These are phyloP conservation scores for Monosporascus cannonballus DNA, from an alignment of 2,329 filamentous ascomycete genomes.

Conservation along the genomic window DNA sequence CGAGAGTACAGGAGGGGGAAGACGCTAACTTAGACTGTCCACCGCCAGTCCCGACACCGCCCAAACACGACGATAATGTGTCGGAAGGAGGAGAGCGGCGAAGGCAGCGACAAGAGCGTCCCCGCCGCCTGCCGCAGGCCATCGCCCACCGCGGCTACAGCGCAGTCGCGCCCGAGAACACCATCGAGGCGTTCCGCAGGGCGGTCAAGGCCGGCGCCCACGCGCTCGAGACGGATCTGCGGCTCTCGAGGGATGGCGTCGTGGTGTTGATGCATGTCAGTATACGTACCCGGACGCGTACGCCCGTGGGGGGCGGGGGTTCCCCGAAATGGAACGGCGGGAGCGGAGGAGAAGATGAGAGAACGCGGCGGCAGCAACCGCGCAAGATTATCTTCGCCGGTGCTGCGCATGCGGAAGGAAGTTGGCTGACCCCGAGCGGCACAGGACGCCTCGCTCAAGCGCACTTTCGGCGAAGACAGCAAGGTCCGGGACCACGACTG, in stretches of 20 bases:
- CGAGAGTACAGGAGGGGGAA: too few relatives aligned
- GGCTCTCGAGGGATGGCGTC: slow-evolving; percentile 74
- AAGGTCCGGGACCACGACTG: slow-evolving; percentile 73
- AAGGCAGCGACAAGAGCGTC: not conserved
- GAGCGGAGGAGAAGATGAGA: too few relatives aligned
- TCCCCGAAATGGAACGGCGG: too few relatives aligned
- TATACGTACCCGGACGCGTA: too few relatives aligned
- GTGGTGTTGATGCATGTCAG: slow-evolving; percentile 54
- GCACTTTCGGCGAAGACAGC: slow-evolving; percentile 73
- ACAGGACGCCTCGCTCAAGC: slow-evolving; percentile 71
- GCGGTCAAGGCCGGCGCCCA: slow-evolving; percentile 71
- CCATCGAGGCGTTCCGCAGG: slow-evolving; percentile 68
- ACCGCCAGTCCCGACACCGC: too few relatives aligned
- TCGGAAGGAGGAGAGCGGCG: too few relatives aligned
- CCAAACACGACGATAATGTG: too few relatives aligned
- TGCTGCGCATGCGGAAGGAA: too few relatives aligned
- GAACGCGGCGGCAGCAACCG: too few relatives aligned
- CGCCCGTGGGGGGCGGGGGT: too few relatives aligned
- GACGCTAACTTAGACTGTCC: too few relatives aligned
- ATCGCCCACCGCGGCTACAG: slow-evolving; percentile 80
- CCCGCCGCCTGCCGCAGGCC: slow-evolving; percentile 52
- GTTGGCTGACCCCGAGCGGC: slow-evolving; percentile 30
- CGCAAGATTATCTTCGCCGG: too few relatives aligned
- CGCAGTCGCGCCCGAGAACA: slow-evolving; percentile 76
- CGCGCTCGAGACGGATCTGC: slow-evolving; percentile 84